These are phyloP conservation scores for Astrocystis sublimbata DNA, from an alignment of 495 filamentous ascomycete species.

Conservation along the genomic window DNA sequence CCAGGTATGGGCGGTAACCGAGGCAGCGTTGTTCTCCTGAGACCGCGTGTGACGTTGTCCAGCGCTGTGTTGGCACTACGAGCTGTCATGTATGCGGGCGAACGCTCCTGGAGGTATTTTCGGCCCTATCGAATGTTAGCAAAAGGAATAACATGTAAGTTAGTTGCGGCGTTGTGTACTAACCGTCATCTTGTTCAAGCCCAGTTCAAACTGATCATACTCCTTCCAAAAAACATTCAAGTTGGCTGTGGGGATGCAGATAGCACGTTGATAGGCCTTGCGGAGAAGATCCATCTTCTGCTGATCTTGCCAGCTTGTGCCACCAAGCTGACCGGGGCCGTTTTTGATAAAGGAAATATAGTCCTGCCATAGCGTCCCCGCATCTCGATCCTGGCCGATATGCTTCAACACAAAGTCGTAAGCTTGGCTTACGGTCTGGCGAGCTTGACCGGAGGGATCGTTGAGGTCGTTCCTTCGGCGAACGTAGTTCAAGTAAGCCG, in stretches of 20 bases:
- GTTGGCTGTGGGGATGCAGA: constrained; percentile 76
- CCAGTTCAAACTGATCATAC: constrained; percentile 93
- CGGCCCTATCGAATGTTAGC: constrained; percentile 62
- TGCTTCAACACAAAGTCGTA: constrained; percentile 90
- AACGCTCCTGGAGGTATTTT: constrained; percentile 89
- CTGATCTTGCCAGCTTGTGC: constrained; percentile 88
- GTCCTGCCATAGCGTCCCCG: constrained; percentile 88
- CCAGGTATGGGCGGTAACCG: constrained; percentile 78
- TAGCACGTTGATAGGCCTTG: constrained; percentile 86
- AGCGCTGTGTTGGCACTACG: constrained; percentile 80
- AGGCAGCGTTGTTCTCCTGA: constrained; percentile 76
- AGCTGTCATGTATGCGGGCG: constrained; percentile 90
- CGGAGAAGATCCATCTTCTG: constrained; percentile 95
- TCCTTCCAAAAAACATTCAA: constrained; percentile 91
- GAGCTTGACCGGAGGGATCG: constrained; percentile 73
- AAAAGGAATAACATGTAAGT: not conserved
- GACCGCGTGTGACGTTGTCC: constrained; percentile 77
- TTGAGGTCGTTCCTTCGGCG: constrained; percentile 86
- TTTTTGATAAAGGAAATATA: constrained; percentile 88
- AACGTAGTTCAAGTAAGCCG: constrained; percentile 90
- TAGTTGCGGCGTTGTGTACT: constrained; percentile 22
- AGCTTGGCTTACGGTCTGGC: constrained; percentile 72
- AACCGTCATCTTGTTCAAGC: constrained; percentile 84
- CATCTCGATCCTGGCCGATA: constrained; percentile 87
- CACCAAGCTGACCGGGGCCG: constrained; percentile 80